These are phyloP conservation scores for Lithocarpus polystachyus DNA, from an alignment of 306 rosid genomes.

Conservation along the genomic window DNA sequence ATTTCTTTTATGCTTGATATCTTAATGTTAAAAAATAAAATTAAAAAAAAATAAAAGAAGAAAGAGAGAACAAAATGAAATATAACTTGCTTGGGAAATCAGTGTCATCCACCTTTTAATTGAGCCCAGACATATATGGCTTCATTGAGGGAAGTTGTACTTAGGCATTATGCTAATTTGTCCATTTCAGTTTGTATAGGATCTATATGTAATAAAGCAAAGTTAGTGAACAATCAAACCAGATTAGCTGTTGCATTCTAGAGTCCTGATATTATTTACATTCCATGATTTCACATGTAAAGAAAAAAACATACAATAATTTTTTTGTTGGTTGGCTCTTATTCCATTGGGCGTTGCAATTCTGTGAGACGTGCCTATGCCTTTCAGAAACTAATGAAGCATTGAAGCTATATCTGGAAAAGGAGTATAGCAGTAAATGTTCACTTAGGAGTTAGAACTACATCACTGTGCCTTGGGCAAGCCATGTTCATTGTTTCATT, in stretches of 20 bases:
- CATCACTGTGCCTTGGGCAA: neutral
- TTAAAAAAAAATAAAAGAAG: too few species aligned
- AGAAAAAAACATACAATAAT: neutral
- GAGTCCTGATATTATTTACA: neutral
- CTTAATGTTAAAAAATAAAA: too few species aligned
- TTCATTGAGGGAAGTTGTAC: neutral
- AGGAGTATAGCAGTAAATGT: neutral
- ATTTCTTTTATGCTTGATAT: too few species aligned
- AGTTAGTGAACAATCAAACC: neutral
- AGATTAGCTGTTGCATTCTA: neutral
- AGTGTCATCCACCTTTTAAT: neutral
- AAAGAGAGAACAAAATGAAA: neutral
- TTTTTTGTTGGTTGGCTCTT: neutral
- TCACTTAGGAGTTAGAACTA: neutral
- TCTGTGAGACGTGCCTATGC: neutral
- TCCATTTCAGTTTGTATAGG: neutral
- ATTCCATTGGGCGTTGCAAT: neutral
- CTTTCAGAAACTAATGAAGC: neutral
- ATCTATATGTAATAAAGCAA: neutral
- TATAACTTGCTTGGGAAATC: neutral
- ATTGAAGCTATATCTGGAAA: neutral
- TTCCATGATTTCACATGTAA: neutral
- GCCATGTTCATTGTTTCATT: neutral
- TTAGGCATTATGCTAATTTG: neutral
- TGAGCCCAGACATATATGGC: neutral